phyloP scores from a whole-genome alignment of 139 green algal genomes.

The Deuterostichococcus epilithicus region DNA sequence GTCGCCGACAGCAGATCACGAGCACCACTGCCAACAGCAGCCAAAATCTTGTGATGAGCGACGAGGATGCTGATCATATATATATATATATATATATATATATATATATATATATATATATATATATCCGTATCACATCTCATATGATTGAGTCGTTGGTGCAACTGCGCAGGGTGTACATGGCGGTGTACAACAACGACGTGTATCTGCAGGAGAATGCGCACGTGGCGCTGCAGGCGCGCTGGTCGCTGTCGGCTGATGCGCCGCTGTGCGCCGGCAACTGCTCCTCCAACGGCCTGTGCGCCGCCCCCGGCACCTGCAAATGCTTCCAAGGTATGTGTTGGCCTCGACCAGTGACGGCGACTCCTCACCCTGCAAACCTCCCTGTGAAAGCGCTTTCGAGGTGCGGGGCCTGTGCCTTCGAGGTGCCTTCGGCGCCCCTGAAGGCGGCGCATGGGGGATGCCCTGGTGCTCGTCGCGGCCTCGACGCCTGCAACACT shows the following conservation, averaged over 20 bases:
- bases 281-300: slow-evolving; percentile 11
- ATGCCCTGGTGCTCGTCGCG: too few relatives aligned
- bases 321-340: neutral
- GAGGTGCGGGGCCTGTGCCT: too few relatives aligned
- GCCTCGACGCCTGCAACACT: too few relatives aligned
- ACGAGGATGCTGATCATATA: neutral
- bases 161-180: slow-evolving; percentile 9
- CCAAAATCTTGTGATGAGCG: neutral
- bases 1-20: neutral
- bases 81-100: too few relatives aligned
- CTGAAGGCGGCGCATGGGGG: too few relatives aligned
- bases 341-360: neutral
- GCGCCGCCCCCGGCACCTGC: neutral
- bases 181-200: slow-evolving; percentile 42
- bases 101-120: too few relatives aligned
- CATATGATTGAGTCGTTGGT: neutral
- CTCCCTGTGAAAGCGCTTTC: too few relatives aligned
- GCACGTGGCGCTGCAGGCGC: neutral
- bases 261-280: slow-evolving; percentile 17
- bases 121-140: too few relatives aligned
- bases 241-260: neutral
- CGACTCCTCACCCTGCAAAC: neutral
- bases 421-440: too few relatives aligned
- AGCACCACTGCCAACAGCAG: neutral
- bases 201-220: slow-evolving; percentile 25